A percentile compares a stretch with the other conserved stretches of the same genome.
phyloP scores from a whole-genome alignment of 495 filamentous ascomycete genomes.

The Acidiella bohemica region DNA sequence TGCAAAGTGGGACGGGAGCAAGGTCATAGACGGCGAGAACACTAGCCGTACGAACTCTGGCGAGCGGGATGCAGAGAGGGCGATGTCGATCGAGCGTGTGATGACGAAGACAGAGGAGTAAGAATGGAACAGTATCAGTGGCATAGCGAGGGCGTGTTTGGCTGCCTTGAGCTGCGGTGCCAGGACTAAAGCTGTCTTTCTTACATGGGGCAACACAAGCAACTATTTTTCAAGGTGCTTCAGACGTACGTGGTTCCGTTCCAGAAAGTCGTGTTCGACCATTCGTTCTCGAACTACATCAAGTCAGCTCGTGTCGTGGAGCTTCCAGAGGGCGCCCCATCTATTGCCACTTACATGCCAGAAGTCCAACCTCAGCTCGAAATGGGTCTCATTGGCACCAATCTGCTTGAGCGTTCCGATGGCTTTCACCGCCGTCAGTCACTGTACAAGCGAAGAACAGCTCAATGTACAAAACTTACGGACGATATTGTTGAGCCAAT shows the following conservation, averaged over 20 bases:
- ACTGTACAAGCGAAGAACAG: background rate
- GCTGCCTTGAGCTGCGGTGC: too few species aligned
- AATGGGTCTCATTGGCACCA: background rate
- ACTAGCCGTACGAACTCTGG: background rate
- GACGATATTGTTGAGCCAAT: conserved; percentile 19
- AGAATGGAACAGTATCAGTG: too few species aligned
- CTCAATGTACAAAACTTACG: background rate
- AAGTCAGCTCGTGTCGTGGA: background rate
- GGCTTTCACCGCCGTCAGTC: conserved; percentile 1
- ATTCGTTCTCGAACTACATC: conserved; percentile 4
- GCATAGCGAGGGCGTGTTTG: too few species aligned
- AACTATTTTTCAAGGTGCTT: too few species aligned
- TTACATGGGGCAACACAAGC: too few species aligned
- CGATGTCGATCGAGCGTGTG: background rate
- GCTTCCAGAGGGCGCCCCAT: background rate
- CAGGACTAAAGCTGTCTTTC: too few species aligned
- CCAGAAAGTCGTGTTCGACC: conserved; percentile 8
- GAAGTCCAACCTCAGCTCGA: conserved; percentile 8
- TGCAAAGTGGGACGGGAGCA: conserved; percentile 1
- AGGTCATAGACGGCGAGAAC: background rate
- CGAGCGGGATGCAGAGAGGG: background rate
- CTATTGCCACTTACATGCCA: conserved; percentile 11
- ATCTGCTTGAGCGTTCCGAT: conserved; percentile 6
- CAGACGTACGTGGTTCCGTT: conserved; percentile 13
- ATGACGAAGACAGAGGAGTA: background rate